phyloP scores from a whole-genome alignment of 768 basidiomycete species.

The Dioszegia crocea region DNA sequence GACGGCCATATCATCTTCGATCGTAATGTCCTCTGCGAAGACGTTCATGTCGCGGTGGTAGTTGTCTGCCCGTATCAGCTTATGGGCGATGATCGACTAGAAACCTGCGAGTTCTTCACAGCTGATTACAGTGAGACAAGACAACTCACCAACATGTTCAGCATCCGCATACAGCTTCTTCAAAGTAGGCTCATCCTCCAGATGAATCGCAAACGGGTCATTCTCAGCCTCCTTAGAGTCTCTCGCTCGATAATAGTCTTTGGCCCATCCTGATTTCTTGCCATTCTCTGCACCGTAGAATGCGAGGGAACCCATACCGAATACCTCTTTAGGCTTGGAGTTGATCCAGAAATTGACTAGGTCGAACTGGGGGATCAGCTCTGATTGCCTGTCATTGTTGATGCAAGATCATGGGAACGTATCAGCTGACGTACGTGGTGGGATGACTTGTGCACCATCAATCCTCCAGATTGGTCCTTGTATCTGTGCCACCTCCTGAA shows the following conservation, averaged over 20 bases:
- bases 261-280: constrained; percentile 55
- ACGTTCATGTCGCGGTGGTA: constrained; percentile 58
- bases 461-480: constrained; percentile 39
- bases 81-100: too few relatives aligned
- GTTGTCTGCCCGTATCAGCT: constrained; percentile 49
- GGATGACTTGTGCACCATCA: constrained; percentile 44
- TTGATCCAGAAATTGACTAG: constrained; percentile 60
- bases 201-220: constrained; percentile 57
- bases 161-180: constrained; percentile 56
- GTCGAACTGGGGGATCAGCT: constrained; percentile 52
- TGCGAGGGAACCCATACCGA: constrained; percentile 54
- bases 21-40: constrained; percentile 49
- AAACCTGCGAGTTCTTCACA: too few relatives aligned
- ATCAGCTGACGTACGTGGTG: constrained; percentile 33
- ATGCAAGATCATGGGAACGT: too few relatives aligned
- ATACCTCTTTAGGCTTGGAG: constrained; percentile 54
- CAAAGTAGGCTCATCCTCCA: constrained; percentile 53
- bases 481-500: constrained; percentile 57
- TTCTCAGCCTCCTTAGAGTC: constrained; percentile 53
- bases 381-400: background rate
- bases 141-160: constrained; percentile 50
- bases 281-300: constrained; percentile 57
- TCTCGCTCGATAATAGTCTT: constrained; percentile 54
- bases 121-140: background rate
- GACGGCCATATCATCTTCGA: constrained; percentile 58